Base-by-base conservation (phyloP, 805 yeast species). In the Candida xyloterini region DNA sequence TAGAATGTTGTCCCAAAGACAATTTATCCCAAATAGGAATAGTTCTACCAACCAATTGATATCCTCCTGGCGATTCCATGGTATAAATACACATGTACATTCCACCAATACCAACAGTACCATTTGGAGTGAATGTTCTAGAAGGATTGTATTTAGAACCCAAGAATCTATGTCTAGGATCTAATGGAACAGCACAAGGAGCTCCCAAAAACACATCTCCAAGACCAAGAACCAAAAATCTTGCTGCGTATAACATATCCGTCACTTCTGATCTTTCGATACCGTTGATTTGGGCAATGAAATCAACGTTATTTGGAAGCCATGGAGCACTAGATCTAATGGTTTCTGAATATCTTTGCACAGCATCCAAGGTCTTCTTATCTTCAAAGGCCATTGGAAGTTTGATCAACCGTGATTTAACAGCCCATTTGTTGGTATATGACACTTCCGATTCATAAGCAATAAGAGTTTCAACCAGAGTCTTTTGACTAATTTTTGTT, bases 61-160 rank as follows among this genome's bases (percentile, higher is more conserved):
- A 91, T 23, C 99, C 99, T 67, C 99, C 99, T 33, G 99, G 99
- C 18, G 96, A 88, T 51, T 88, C 95, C 91, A 91, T 90, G 23
- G 98, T 88, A 66, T 91, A 91, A 53, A 91, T 90, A 70, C 98
- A 91, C 98, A 91, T 90, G 74, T 89, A 93, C 86, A 84, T 88
- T 53, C 99, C 98, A 48, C 99, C 99, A 60, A 93, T 82, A 57
- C 99, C 99, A 46, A 91, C 98, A 26, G 93, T 85, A 52, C 99
- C 99, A 59, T 88, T 87, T 27, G 96, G 96, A 2, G 99, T 91
- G 69, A 74, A 90, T 1, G 97, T 87, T 71, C 99, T 78, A 10
- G 96, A 85, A 27, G 99, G 99, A 60, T 91, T 91, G 68, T 91
- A 93, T 66, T 91, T 91, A 22, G 96, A 76, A 27, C 98, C 99